Percentiles rank a stretch among this genome's conserved stretches.
Evolutionary conservation across 192 early-diverging fungal genomes (phyloP).

Genomic region (Powellomyces hirtus): DNA sequence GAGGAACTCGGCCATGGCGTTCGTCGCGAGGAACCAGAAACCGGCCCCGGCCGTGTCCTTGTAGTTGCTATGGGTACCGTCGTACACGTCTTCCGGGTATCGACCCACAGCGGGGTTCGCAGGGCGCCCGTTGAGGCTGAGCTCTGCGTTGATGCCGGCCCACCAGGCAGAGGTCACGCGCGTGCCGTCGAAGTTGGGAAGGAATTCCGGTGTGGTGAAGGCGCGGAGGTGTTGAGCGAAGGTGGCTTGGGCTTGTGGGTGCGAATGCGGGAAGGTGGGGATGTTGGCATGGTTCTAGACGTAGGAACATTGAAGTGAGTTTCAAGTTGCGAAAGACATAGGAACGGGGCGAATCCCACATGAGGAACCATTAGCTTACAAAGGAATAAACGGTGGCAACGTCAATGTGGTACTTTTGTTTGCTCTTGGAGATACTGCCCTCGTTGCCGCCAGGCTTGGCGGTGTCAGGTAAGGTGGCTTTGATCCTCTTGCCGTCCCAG

Average conservation of each 20-base stretch:
- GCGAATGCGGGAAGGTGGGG: not conserved
- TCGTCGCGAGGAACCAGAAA: conserved; percentile 64
- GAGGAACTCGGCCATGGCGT: conserved; percentile 59
- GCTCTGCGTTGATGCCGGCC: conserved; percentile 47
- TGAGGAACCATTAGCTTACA: no score
- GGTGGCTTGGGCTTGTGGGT: not conserved
- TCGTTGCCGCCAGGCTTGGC: no score
- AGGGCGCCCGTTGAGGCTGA: not conserved
- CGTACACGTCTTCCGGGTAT: conserved; percentile 73
- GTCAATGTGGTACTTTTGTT: no score
- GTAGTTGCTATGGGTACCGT: conserved; percentile 56
- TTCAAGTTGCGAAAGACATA: conserved; percentile 46
- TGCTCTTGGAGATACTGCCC: no score
- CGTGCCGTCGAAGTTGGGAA: not conserved
- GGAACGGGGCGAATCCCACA: no score
- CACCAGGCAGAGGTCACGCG: conserved; percentile 25
- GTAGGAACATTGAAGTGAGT: conserved; percentile 57
- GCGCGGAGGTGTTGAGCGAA: not conserved
- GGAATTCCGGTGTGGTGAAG: not conserved
- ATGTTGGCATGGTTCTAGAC: not conserved
- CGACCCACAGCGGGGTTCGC: conserved; percentile 63
- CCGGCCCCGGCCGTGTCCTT: conserved; percentile 54
- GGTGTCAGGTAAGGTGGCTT: no score
- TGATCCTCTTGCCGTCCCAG: conserved; percentile 40
- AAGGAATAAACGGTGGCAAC: no score